Percentiles rank a stretch among this genome's conserved stretches.
Evolutionary conservation across 1,139 yeast species (phyloP).

Genomic region (Spencermartinsiella ligniputridi): DNA sequence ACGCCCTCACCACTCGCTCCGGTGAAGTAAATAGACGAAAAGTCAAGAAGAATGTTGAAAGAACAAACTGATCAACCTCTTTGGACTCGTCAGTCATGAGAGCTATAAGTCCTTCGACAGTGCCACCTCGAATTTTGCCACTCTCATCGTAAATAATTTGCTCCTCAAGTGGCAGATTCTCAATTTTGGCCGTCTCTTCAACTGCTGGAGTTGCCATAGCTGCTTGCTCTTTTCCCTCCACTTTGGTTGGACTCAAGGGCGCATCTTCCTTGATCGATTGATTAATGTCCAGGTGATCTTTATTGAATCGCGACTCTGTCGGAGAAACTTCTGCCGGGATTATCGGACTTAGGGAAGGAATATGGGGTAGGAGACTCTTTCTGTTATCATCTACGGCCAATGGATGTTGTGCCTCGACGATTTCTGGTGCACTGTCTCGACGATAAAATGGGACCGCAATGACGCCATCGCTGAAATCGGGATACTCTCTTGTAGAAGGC

Average conservation of each 20-base stretch:
- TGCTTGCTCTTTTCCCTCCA: slow-evolving; percentile 2
- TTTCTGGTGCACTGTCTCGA: neutral
- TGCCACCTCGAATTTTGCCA: slow-evolving; percentile 67
- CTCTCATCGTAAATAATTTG: slow-evolving; percentile 43
- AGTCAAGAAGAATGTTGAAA: slow-evolving; percentile 74
- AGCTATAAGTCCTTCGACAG: slow-evolving; percentile 68
- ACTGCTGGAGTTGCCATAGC: slow-evolving; percentile 4
- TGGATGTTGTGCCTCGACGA: neutral
- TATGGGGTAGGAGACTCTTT: slow-evolving; percentile 14
- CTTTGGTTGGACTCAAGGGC: neutral
- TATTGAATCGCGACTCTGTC: neutral
- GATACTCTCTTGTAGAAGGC: slow-evolving; percentile 61
- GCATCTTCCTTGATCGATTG: neutral
- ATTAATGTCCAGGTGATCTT: neutral
- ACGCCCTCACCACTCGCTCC: slow-evolving; percentile 61
- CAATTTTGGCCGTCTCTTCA: slow-evolving; percentile 3
- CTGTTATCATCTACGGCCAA: neutral
- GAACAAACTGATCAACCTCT: slow-evolving; percentile 56
- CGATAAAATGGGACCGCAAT: slow-evolving; percentile 28
- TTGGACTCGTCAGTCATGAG: slow-evolving; percentile 61
- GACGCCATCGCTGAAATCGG: slow-evolving; percentile 69
- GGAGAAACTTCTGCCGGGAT: neutral
- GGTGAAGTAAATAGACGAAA: slow-evolving; percentile 74
- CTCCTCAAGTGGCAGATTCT: slow-evolving; percentile 10
- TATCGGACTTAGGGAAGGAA: slow-evolving; percentile 12